Conservation (phyloP, 306 rosid species). For the Pyrus pyrifolia region DNA sequence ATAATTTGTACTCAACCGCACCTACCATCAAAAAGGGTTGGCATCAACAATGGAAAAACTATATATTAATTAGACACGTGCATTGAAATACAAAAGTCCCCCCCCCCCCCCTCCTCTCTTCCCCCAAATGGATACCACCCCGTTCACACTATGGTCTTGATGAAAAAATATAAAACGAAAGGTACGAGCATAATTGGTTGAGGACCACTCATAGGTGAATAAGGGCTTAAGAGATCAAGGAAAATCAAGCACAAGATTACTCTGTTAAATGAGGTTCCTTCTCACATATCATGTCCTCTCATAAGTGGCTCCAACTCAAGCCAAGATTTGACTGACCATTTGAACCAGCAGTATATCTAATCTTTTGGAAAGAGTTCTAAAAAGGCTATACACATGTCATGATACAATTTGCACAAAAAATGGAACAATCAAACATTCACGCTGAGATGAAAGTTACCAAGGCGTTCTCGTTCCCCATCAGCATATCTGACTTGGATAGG, state of each 20-base stretch:
- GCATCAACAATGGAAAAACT: slow-evolving; percentile 17
- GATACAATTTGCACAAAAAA: neutral
- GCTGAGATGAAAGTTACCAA: slow-evolving; percentile 50
- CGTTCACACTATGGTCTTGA: neutral
- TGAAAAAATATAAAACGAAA: neutral
- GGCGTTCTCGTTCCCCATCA: slow-evolving; percentile 98
- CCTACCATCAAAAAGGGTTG: slow-evolving; percentile 40
- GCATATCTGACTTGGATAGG: slow-evolving; percentile 99
- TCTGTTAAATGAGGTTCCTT: neutral
- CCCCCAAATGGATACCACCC: neutral
- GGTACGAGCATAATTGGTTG: neutral
- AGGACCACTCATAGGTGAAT: neutral
- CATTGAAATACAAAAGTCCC: neutral
- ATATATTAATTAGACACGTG: neutral
- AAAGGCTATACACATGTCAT: neutral
- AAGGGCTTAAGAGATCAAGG: neutral
- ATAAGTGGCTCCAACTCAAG: neutral
- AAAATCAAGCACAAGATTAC: neutral
- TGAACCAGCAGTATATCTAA: neutral
- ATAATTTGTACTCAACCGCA: slow-evolving; percentile 92
- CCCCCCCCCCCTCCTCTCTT: neutral
- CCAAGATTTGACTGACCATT: neutral
- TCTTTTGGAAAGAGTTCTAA: neutral
- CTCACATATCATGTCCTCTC: neutral
- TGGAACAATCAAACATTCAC: slow-evolving; percentile 7